Base-by-base conservation (phyloP, 495 filamentous ascomycete species). In the Astrothelium macrocarpum region DNA sequence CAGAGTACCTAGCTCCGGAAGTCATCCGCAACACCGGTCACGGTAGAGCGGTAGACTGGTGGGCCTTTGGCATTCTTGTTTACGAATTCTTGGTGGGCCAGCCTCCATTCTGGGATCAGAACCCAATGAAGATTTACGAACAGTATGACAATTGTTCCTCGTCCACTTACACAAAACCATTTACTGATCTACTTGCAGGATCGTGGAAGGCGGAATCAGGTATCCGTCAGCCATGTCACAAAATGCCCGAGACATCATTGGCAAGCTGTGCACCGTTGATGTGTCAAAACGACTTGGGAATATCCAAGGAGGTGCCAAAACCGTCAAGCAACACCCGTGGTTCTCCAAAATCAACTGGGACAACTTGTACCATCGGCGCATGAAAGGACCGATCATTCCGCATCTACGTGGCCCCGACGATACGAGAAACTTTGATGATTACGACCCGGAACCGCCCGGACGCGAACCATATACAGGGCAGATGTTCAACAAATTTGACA, bases 21-120 rank as follows among this genome's bases (percentile, higher is more conserved):
- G 92, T 97, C 23, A 97, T 98, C 63, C 88, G 92, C 67, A 95
- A 91, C 73, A 93, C 91, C 71, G 79, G 79, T 75, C 94, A 98
- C 71, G 91, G 90, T 32, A 90, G 90, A 39, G 93, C 94, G 0
- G 94, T 98, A n/a, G 94, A 98, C 75, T 98, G 94, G 94, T 98
- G 94, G 94, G 95, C 94, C 7, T 79, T 97, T 66, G 94, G 94
- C 5, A 95, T 98, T 66, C 75, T 98, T 59, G 90, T 97, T 62
- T 97, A 95, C 73, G 94, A 98, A 72, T 96, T 98, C 70, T 78
- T 97, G 29, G 91, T 94, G 2, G 94, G 94, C 39, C 95, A 96
- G 70, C 94, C 94, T 5, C 94, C 94, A 1, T 98, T 98, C 75
- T 98, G 93, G 89, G 90, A 96, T 71, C 85, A 90, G 60, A 96